Conservation (phyloP, 1,284 basidiomycete genomes). For the Caloboletus inedulis region DNA sequence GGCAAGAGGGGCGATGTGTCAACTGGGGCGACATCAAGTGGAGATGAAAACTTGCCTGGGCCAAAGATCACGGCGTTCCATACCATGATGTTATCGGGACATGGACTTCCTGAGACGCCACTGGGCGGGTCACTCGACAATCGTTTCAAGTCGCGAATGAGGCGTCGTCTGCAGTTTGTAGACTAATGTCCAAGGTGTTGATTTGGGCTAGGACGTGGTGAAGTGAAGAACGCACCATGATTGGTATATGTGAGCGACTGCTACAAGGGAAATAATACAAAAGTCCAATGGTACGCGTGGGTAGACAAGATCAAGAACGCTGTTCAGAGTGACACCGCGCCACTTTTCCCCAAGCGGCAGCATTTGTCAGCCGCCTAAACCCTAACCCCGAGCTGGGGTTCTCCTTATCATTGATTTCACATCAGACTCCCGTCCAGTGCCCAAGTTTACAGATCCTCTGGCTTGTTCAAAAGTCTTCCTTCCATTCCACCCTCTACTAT, state of each 20-base stretch:
- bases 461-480: constrained; percentile 50
- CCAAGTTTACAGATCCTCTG: constrained; percentile 35
- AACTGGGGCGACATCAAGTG: not conserved
- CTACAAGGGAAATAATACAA: not conserved
- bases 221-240: constrained; percentile 20
- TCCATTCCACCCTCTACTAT: constrained; percentile 81
- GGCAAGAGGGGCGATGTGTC: not conserved
- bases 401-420: too few relatives aligned
- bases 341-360: not conserved
- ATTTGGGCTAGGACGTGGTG: not conserved
- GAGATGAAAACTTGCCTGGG: constrained; percentile 56
- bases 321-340: not conserved
- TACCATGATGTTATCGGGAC: constrained; percentile 97
- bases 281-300: not conserved
- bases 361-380: constrained; percentile 24
- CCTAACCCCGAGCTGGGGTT: constrained; percentile 21
- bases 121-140: constrained; percentile 92
- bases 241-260: not conserved
- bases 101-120: constrained; percentile 95
- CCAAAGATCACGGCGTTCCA: constrained; percentile 99
- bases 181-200: constrained; percentile 50
- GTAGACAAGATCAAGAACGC: constrained; percentile 16
- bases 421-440: too few relatives aligned
- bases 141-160: constrained; percentile 95
- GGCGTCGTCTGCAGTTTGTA: constrained; percentile 83